Base-by-base conservation (phyloP, 75 land plant species). In the Picea glauca region DNA sequence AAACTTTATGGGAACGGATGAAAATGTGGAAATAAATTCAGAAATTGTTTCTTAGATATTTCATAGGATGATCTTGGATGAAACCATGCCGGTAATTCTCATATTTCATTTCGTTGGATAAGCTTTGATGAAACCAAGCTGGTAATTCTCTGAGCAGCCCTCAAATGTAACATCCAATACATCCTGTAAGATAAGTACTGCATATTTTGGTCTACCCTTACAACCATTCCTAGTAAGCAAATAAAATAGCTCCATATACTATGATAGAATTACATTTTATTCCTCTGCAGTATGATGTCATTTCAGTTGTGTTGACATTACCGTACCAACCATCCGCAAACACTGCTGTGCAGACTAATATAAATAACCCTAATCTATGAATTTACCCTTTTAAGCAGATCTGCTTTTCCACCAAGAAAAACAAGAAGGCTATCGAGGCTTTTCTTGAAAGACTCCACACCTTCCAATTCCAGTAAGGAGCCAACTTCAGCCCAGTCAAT, bases 401-500 rank as follows among this genome's bases (percentile, higher is more conserved):
- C 85, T 26, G 92, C 98, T 88, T 97, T 97, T 79, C 84, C 88
- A 33, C 86, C 83, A 80, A 97, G 84, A 76, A 82, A 88, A 18
- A 58, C 81, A 20, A 97, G 91, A 80, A 97, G 84, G 82, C 94
- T 91, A 58, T 90, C 91, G 56, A 96, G 93, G 78, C 99, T 92
- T 81, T 96, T 96, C 85, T 88, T 86, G 84, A 96, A 96, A 12
- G 97, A 94, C 9, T 89, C 94, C 58, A 96, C 97, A 33, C 99
- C 96, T 83, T 93, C 99, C 58, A 78, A 26, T 82, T 96, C 99
- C 35, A 96, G 89, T 80, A 87, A 91, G 30, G 78, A 31, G 0
- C 98, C 99, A 35, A 98, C 99, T 43, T 88, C 83, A 18, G 72
- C 76, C 99, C 99, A 97, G 79, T 82, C 89, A 54, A 98, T 91